Evolutionary conservation across 164 flowering plant species (phyloP).

Genomic region (Magnolia officinalis): DNA sequence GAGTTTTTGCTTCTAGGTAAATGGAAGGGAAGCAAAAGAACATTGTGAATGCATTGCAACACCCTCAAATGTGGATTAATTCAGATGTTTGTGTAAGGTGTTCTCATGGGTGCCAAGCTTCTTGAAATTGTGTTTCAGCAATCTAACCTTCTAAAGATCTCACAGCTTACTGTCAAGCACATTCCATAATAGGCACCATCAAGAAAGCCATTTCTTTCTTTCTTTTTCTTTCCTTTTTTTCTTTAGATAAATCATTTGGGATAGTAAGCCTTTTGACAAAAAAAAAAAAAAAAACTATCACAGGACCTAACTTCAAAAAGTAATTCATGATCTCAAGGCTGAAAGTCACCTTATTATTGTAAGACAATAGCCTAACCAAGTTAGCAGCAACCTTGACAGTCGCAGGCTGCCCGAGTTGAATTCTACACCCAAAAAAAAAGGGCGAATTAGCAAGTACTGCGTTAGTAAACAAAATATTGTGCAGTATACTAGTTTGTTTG

Average conservation of each 20-base stretch:
- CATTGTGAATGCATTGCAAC: too few relatives aligned
- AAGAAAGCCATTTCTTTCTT: background rate
- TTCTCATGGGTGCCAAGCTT: too few relatives aligned
- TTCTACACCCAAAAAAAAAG: conserved; percentile 40
- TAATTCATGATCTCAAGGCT: background rate
- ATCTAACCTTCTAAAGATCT: too few relatives aligned
- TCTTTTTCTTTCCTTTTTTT: too few relatives aligned
- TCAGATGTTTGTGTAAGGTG: too few relatives aligned
- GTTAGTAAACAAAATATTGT: background rate
- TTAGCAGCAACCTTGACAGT: conserved; percentile 97
- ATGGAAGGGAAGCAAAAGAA: too few relatives aligned
- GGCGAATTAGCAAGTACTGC: background rate
- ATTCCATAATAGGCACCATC: background rate
- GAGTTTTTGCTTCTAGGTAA: too few relatives aligned
- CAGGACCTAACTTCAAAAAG: background rate
- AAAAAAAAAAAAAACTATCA: too few relatives aligned
- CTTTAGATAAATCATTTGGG: background rate
- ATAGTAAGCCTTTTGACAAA: background rate
- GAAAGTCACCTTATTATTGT: conserved; percentile 70
- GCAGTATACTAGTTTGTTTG: background rate
- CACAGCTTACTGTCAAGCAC: background rate
- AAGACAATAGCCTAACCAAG: conserved; percentile 67
- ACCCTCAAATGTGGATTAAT: too few relatives aligned
- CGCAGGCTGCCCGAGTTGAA: conserved; percentile 93
- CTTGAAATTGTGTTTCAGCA: too few relatives aligned